Percentiles rank a stretch among this genome's conserved stretches.
These are phyloP conservation scores for Blepharisma stoltei DNA, from an alignment of 73 alveolate species.

Conservation along the genomic window DNA sequence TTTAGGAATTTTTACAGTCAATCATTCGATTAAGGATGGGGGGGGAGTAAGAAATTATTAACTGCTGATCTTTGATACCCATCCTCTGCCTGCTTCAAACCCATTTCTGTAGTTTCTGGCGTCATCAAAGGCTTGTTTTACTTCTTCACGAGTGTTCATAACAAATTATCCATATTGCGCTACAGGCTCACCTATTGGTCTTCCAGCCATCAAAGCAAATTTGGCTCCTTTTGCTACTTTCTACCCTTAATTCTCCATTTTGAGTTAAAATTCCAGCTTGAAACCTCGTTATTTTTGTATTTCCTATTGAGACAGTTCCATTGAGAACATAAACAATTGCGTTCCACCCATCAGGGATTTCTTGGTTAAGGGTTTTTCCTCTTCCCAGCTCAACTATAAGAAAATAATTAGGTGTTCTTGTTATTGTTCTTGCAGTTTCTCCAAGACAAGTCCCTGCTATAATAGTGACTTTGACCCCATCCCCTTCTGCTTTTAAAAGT, in stretches of 20 bases:
- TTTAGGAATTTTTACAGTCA: too few species aligned
- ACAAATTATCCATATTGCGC: constrained; percentile 76
- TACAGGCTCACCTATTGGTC: constrained; percentile 74
- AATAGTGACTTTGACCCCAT: constrained; percentile 60
- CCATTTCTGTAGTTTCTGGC: constrained; percentile 65
- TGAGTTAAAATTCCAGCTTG: constrained; percentile 35
- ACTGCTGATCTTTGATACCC: constrained; percentile 64
- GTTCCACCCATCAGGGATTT: constrained; percentile 66
- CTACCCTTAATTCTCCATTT: constrained; percentile 14
- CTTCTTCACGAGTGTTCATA: constrained; percentile 59
- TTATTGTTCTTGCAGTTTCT: constrained; percentile 77
- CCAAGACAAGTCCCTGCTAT: constrained; percentile 89
- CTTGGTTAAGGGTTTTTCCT: constrained; percentile 47
- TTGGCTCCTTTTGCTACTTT: constrained; percentile 21
- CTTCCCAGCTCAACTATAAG: constrained; percentile 58
- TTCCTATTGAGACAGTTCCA: constrained; percentile 49
- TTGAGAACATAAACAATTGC: constrained; percentile 49
- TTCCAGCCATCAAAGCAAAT: constrained; percentile 72
- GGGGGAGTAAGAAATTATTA: too few species aligned
- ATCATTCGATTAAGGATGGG: too few species aligned
- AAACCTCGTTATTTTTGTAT: neutral
- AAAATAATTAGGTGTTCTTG: constrained; percentile 84
- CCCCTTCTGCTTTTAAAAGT: constrained; percentile 52
- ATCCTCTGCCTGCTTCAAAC: constrained; percentile 70
- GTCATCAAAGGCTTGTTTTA: constrained; percentile 62